A percentile compares a stretch with the other conserved stretches of the same genome.
Evolutionary conservation across 2,329 filamentous ascomycete genomes (phyloP).

Genomic region (Phoma sp.): DNA sequence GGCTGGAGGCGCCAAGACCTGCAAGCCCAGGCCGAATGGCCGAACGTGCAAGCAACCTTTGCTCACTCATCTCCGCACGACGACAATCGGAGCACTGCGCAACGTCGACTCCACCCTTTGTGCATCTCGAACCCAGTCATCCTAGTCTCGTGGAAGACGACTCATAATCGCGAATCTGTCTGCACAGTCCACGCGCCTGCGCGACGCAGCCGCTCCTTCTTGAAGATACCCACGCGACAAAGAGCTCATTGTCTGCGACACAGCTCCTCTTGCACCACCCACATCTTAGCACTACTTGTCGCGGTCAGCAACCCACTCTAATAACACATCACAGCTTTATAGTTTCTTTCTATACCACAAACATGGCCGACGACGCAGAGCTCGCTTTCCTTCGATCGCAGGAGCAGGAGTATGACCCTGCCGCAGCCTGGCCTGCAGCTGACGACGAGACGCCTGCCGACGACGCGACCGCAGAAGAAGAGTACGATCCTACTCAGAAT

Average conservation of each 20-base stretch:
- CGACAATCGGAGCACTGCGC: conserved; percentile 23
- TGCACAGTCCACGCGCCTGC: conserved; percentile 11
- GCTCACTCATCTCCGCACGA: conserved; percentile 15
- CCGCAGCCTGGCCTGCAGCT: conserved; percentile 45
- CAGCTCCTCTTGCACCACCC: conserved; percentile 13
- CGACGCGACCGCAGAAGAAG: conserved; percentile 48
- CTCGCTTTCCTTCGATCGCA: conserved; percentile 60
- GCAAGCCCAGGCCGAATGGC: conserved; percentile 8
- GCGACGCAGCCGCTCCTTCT: conserved; percentile 19
- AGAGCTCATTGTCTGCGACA: conserved; percentile 28
- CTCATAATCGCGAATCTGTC: neutral
- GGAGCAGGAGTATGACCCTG: conserved; percentile 49
- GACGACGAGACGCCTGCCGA: conserved; percentile 54
- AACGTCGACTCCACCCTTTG: conserved; percentile 13
- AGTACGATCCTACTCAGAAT: conserved; percentile 47
- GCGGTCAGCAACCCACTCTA: conserved; percentile 14
- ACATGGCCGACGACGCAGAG: conserved; percentile 62
- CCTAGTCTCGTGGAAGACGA: neutral
- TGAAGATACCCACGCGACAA: conserved; percentile 32
- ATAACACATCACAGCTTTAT: conserved; percentile 15
- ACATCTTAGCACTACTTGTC: conserved; percentile 20
- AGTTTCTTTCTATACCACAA: conserved; percentile 9
- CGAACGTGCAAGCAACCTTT: conserved; percentile 14
- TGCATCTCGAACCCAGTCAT: conserved; percentile 17
- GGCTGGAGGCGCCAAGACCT: conserved; percentile 14